Conservation (phyloP, 805 yeast genomes). For the Wickerhamomyces hampshirensis region DNA sequence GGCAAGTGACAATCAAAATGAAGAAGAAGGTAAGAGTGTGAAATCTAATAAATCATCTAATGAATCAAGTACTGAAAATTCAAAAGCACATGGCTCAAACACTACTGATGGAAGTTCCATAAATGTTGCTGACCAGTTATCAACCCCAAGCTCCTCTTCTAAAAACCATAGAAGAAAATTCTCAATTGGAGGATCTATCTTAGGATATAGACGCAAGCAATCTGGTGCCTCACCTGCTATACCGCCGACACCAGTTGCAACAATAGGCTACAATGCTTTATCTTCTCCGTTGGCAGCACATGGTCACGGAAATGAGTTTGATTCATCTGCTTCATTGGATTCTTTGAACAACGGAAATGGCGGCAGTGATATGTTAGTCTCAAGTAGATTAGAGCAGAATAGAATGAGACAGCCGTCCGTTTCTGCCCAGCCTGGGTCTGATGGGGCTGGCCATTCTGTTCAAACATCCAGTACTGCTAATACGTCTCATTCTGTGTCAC, state of each 20-base stretch:
- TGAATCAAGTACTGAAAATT: conserved; percentile 3
- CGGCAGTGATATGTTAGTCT: conserved; percentile 47
- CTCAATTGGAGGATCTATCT: conserved; percentile 54
- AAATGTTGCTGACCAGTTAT: conserved; percentile 15
- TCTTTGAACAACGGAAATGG: conserved; percentile 55
- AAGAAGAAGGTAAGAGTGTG: conserved; percentile 4
- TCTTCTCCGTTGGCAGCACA: conserved; percentile 24
- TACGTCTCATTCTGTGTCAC: conserved; percentile 4
- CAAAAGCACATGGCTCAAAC: conserved; percentile 12
- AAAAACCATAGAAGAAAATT: conserved; percentile 57
- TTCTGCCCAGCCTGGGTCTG: conserved; percentile 4
- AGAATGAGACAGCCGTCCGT: conserved; percentile 6
- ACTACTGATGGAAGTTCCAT: conserved; percentile 12
- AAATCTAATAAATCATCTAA: conserved; percentile 15
- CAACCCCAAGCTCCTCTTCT: conserved; percentile 21
- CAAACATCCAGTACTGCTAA: conserved; percentile 1
- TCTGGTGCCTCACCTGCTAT: conserved; percentile 31
- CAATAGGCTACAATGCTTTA: conserved; percentile 20
- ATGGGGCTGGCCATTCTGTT: conserved; percentile 1
- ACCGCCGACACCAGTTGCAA: conserved; percentile 54
- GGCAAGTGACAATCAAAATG: conserved; percentile 5
- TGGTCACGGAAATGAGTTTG: conserved; percentile 33
- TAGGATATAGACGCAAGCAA: conserved; percentile 45
- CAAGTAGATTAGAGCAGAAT: conserved; percentile 53
- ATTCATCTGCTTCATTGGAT: conserved; percentile 47